Conservation (phyloP, 139 green algal genomes). For the Chlorella sp. region DNA sequence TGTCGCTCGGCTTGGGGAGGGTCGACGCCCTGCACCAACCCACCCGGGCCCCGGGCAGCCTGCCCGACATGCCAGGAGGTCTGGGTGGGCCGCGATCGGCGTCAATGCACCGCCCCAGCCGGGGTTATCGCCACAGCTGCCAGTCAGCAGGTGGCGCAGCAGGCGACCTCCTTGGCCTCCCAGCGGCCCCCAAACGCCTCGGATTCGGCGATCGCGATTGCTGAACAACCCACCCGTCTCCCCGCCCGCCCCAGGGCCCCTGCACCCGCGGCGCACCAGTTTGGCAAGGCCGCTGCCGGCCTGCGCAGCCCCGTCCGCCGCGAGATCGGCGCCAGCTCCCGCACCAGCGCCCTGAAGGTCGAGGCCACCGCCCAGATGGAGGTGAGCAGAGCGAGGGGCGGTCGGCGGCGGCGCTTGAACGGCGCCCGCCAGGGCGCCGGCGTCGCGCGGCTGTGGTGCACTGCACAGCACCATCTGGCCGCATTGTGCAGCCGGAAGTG, state of each 20-base stretch:
- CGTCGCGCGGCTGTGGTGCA: too few relatives aligned
- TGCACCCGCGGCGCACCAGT: not conserved
- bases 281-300: not conserved
- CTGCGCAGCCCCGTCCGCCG: not conserved
- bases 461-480: too few relatives aligned
- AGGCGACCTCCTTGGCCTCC: not conserved
- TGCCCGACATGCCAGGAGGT: too few relatives aligned
- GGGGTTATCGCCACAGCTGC: too few relatives aligned
- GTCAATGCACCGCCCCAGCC: too few relatives aligned
- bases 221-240: not conserved
- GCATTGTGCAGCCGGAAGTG: too few relatives aligned
- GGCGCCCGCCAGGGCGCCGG: too few relatives aligned
- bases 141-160: conserved; percentile 5
- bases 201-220: not conserved
- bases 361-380: conserved; percentile 34
- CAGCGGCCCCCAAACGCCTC: not conserved
- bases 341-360: not conserved
- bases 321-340: not conserved
- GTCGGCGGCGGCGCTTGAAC: not conserved
- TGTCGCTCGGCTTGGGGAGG: too few relatives aligned
- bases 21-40: too few relatives aligned
- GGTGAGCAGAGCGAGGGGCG: conserved; percentile 5
- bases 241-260: not conserved
- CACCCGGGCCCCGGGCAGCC: too few relatives aligned
- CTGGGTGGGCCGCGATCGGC: too few relatives aligned